Evolutionary conservation across 2,329 filamentous ascomycete genomes (phyloP), one percentile per base, ranked within the genome.

Genomic region (Aspergillus sp.): DNA sequence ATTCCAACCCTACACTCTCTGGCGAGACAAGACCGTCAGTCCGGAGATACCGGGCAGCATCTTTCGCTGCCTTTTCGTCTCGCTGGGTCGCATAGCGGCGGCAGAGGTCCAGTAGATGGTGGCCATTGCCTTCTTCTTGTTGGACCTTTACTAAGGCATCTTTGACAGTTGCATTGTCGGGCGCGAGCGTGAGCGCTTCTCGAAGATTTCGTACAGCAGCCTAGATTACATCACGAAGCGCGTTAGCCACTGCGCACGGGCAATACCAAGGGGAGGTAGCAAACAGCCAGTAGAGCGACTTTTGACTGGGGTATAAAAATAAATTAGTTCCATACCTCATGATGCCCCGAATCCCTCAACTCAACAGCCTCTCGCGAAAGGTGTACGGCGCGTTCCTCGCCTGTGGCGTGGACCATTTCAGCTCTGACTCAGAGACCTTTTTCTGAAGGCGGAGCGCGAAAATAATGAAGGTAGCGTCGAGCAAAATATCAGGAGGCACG

Each of bases 301-400:
- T 19, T 37, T 7, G 31, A 23, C n/a, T 35, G 6, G 17, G 21
- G 19, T 27, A 19, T 15, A 43, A 31, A 43, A 39, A 19, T 31
- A 37, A 14, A 21, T 25, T 40, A 39, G 56, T 53, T 46, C 64
- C 70, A 45, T 71, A 80, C 78, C 73, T 79, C 76, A 60, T 74
- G 73, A 65, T 78, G 73, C 56, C 78, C 77, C 57, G 77, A 70
- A 63, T 78, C 74, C 46, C 76, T 72, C 62, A 81, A 66, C 64
- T 77, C 73, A 61, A 81, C 71, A 64, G 79, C 78, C 73, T 80
- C 77, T 59, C 71, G 71, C 60, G 78, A 77, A 64, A 81, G 68
- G 59, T 73, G 67, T 60, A 73, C 72, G 66, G 79, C 79, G 66
- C 76, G 77, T 63, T 78, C 76, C 68, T 80, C 73, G 59, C 75